Evolutionary conservation across 805 yeast species (phyloP), one percentile per base, ranked within the genome.

Genomic region (Blastobotrys peoriensis): DNA sequence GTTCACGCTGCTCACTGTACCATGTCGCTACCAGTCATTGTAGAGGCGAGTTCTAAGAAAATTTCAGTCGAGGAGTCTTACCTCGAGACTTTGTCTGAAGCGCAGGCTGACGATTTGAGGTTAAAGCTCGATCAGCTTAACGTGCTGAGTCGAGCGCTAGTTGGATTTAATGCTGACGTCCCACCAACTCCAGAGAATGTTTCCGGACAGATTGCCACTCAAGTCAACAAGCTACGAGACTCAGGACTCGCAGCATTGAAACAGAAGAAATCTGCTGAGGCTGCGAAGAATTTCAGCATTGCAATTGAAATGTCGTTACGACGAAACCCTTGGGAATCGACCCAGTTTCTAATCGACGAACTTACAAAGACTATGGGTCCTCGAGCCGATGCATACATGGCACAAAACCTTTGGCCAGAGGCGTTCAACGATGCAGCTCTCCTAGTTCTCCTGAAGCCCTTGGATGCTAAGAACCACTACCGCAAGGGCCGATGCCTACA

Each of bases 281-380:
- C 72, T 5, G 53, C 62, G 20, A 57, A 58, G 47, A 45, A 59
- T 44, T 58, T 63, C 42, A 47, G 59, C 15, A 53, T 67, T 33
- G 72, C 74, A 4, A 52, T 69, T 18, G 69, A 64, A 25, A 58
- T 65, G 60, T 70, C 68, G 15, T 52, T 61, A 33, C 56, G 62
- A 33, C 61, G 73, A 36, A 64, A 70, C 6, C 54, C 60, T 16
- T 69, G 70, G 67, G 74, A 69, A 50, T 52, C 67, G 16, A 54
- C 63, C 5, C 54, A 49, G 36, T 48, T 50, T 27, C 53, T 60
- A 27, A 49, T 66, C 21, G 66, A 62, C 25, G 73, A 69, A 47
- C 53, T 64, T 25, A 42, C 59, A 27, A 44, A 43, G 33, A 42
- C 62, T 40, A 49, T 67, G 40, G 61, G 56, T 27, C 61, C 62